Base-by-base conservation (phyloP, 1,139 yeast species). In the Suhomyces chickasaworum region DNA sequence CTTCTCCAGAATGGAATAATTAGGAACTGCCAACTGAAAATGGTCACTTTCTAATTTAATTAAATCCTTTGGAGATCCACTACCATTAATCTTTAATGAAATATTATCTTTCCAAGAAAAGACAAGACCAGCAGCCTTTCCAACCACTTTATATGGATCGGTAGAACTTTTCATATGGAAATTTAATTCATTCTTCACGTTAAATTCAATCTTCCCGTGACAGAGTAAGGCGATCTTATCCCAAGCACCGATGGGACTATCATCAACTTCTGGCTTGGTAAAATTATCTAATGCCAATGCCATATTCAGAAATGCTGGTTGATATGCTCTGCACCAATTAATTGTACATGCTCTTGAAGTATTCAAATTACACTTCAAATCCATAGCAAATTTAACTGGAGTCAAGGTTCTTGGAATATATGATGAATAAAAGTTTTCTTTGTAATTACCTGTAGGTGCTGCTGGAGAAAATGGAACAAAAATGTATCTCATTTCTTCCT, bases 201-300 rank as follows among this genome's bases (percentile, higher is more conserved):
- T 78, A 73, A 85, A 81, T 8, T 73, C 66, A 23, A 81, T 68
- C 57, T 80, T 82, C 8, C 78, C 80, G 48, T 73, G 80, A 39
- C 65, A 54, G 39, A 65, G 56, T 31, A 75, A 58, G 0, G 77
- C 65, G 20, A 72, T 46, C 44, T 75, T 75, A 52, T 75, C 87
- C 86, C 79, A 86, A 71, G 73, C 86, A 0, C 98, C 98, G 22
- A 90, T 68, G 38, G 89, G 88, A 48, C 96, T 87, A 18, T 90
- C 91, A 62, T 93, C 98, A 13, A 87, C 72, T 10, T 83, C 84
- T 0, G 90, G 89, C 53, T 84, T 86, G 42, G 77, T 84, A 77
- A 69, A 81, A 65, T 69, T 87, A 62, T 58, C 85, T 53, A 68
- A 82, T 66, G 66, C 78, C 51, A 56, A 58, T 49, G 60, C 60